Percentiles rank a stretch among this genome's conserved stretches.
These are phyloP conservation scores for Apiotrichum domesticum DNA, from an alignment of 1,284 basidiomycete genomes.

Conservation along the genomic window DNA sequence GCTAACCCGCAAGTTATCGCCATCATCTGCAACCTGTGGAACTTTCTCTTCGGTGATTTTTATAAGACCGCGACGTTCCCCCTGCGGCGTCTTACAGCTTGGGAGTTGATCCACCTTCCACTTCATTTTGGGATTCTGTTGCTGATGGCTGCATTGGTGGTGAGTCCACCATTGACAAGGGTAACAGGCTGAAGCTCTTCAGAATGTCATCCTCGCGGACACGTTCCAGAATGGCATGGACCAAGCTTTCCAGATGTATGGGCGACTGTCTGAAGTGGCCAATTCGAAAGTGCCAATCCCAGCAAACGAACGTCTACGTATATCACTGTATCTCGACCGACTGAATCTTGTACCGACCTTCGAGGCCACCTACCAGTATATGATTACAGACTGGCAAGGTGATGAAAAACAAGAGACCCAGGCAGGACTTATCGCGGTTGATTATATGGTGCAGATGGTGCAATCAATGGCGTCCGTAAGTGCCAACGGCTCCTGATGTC, in stretches of 20 bases:
- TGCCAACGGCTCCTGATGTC: too few species aligned
- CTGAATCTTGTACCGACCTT: not conserved
- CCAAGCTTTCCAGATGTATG: not conserved
- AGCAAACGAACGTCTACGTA: not conserved
- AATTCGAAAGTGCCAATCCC: not conserved
- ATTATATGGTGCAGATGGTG: too few species aligned
- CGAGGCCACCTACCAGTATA: not conserved
- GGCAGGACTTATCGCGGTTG: too few species aligned
- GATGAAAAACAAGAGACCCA: not conserved
- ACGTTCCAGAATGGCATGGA: not conserved
- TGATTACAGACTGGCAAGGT: not conserved
- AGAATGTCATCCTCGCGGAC: not conserved
- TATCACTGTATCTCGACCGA: not conserved
- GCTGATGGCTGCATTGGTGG: not conserved
- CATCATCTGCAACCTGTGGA: conserved; percentile 26
- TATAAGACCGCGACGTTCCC: conserved; percentile 9
- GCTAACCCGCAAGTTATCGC: conserved; percentile 7
- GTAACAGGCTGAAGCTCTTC: not conserved
- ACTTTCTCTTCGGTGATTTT: conserved; percentile 25
- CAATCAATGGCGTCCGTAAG: too few species aligned
- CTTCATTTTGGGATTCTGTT: too few species aligned
- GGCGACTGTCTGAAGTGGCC: not conserved
- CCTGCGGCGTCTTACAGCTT: conserved; percentile 11
- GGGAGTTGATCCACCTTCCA: conserved; percentile 11
- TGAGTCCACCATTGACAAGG: not conserved